Base-by-base conservation (phyloP, 805 yeast genomes). In the Clavispora asparagi region DNA sequence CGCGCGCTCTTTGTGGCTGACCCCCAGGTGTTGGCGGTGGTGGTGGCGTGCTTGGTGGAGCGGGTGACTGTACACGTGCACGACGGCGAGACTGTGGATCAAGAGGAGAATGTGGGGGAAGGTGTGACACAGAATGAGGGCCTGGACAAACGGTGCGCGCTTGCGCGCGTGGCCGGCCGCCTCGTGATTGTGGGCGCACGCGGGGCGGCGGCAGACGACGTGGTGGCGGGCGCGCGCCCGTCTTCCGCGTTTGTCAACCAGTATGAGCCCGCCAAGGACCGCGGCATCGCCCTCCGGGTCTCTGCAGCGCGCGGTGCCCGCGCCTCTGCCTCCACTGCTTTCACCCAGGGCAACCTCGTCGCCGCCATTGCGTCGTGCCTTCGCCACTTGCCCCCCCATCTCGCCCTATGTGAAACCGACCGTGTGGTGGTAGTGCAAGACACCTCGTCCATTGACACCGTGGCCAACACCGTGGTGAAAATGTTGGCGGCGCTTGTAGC, bases 301-400 rank as follows among this genome's bases (percentile, higher is more conserved):
- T 54, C 63, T 6, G 45, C 52, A 6, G 54, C 56, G 31, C 42
- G 51, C 13, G 52, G 53, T 32, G 47, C 49, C 33, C 49, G 44
- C 33, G 54, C 57, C 12, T 7, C 46, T n/a, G 47, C 57, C 1
- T 44, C 56, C 29, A 49, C 56, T 4, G 56, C 49, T 11, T 80
- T 74, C 54, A 73, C 79, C 5, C 83, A 80, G 46, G 65, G 74
- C 47, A 77, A 78, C 50, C 59, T 81, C 36, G 75, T 79, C 5
- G 74, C 83, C 50, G 70, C 81, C 7, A 63, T 76, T 30, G 79
- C 86, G 2, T 70, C 85, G 1, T 65, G 76, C 19, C 51, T 77
- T 39, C 79, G 75, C 53, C 74, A 71, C 35, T 63, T 78, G 59
- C 73, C 81, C 1, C 67, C 45, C 51, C 63, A 47, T 65, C 73